Conservation (phyloP, 768 basidiomycete genomes). For the Rhodotorula graminis region DNA sequence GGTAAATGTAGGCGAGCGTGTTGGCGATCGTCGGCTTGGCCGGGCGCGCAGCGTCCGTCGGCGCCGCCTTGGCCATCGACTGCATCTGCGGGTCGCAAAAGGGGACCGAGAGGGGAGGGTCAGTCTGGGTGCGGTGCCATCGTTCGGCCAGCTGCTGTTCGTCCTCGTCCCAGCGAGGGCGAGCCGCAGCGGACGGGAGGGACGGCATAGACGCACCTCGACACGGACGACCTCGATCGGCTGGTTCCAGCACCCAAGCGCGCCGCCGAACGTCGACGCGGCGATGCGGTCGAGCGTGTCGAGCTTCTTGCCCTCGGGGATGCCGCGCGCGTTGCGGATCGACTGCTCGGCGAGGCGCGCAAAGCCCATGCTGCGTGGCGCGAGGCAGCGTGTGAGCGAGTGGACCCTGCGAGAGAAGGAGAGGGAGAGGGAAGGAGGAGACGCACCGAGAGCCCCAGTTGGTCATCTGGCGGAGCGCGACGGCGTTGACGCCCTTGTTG, state of each 20-base stretch:
- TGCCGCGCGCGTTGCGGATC: conserved; percentile 73
- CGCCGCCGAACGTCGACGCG: conserved; percentile 76
- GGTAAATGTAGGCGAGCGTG: conserved; percentile 90
- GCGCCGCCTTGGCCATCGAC: conserved; percentile 77
- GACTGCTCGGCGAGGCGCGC: conserved; percentile 79
- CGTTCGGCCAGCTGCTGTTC: too few species aligned
- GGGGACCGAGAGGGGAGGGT: too few species aligned
- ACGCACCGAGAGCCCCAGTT: conserved; percentile 50
- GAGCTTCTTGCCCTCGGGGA: conserved; percentile 68
- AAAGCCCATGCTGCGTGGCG: conserved; percentile 81
- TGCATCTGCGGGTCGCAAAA: conserved; percentile 73
- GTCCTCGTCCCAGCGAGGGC: neutral
- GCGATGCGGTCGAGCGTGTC: conserved; percentile 78
- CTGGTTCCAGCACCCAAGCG: conserved; percentile 94
- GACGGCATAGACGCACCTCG: conserved; percentile 57
- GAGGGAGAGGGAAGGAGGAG: neutral
- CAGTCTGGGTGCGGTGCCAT: too few species aligned
- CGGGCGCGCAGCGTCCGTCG: conserved; percentile 65
- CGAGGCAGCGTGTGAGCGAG: neutral
- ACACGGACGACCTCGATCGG: conserved; percentile 70
- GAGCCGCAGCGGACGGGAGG: neutral
- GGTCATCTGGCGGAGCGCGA: conserved; percentile 51
- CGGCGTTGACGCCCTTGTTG: conserved; percentile 92
- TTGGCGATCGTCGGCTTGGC: conserved; percentile 78
- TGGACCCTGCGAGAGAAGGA: conserved; percentile 32